Evolutionary conservation across 768 basidiomycete genomes (phyloP), one percentile per base, ranked within the genome.

Genomic region (Antrodiella citrinella): DNA sequence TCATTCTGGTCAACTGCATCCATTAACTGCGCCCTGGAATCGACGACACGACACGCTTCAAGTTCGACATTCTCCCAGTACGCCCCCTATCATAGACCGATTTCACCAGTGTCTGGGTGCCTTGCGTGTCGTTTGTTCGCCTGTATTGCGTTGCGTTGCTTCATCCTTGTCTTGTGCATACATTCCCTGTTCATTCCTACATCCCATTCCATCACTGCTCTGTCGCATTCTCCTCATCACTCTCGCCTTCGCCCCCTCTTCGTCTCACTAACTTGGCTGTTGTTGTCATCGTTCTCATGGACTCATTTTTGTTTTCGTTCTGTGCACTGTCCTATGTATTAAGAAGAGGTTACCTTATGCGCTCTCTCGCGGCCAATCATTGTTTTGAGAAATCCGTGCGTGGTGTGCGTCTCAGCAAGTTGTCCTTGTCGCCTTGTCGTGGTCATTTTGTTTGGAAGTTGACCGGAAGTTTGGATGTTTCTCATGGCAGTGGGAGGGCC

Each of bases 281-380:
- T 48, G 54, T 50, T 49, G 44, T 52, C 30, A 39, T 39, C 47
- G n/a, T 3, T 45, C 45, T 11, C 22, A 39, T 47, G 25, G n/a
- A 44, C 49, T 55, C 52, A 21, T 44, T 47, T 52, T 35, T 56
- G 51, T 50, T 47, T 56, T 52, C 49, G 49, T 56, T 24, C 45
- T 12, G 50, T 52, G 47, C 48, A 24, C 41, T 50, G 50, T 46
- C 11, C 45, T 26, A 38, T 45, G 30, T 21, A 35, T n/a, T 26
- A 23, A 41, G 48, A 50, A 52, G n/a, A n/a, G n/a, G n/a, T n/a
- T n/a, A n/a, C n/a, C n/a, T n/a, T n/a, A n/a, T n/a, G n/a, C n/a
- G n/a, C n/a, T n/a, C n/a, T n/a, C n/a, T n/a, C n/a, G n/a, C n/a
- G n/a, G n/a, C n/a, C n/a, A n/a, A n/a, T n/a, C n/a, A n/a, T n/a